phyloP scores from a whole-genome alignment of 176 grass and related monocot genomes.

The Ampelocalamus luodianensis region DNA sequence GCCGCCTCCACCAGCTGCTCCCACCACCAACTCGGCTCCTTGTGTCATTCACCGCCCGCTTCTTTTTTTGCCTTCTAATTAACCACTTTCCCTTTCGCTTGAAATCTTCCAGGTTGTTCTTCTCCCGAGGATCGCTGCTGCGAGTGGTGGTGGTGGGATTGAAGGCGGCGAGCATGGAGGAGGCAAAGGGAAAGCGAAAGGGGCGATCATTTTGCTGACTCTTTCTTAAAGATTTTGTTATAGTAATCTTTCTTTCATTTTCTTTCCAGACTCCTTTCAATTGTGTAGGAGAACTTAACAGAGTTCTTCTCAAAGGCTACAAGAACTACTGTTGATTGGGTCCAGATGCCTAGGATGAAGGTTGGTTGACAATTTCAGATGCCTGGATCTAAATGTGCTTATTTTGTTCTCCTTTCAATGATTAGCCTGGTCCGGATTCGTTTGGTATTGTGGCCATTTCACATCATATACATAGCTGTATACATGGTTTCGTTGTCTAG shows the following conservation, averaged over 20 bases:
- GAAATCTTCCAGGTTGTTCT: constrained; percentile 47
- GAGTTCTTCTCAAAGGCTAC: constrained; percentile 99
- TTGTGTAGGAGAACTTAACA: constrained; percentile 96
- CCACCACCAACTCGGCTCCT: too few species aligned
- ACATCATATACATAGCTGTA: too few species aligned
- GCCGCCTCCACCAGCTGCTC: too few species aligned
- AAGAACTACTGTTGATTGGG: constrained; percentile 99
- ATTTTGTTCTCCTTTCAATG: constrained; percentile 8
- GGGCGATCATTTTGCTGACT: constrained; percentile 13
- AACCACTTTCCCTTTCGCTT: constrained; percentile 35
- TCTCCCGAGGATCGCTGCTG: not conserved
- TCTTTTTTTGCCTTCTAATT: constrained; percentile 35
- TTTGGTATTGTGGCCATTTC: constrained; percentile 97
- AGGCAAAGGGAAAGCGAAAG: constrained; percentile 37
- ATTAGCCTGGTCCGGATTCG: constrained; percentile 99
- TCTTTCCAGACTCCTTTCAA: constrained; percentile 69
- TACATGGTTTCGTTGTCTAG: too few species aligned
- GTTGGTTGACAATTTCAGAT: constrained; percentile 42
- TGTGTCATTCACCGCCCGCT: too few species aligned
- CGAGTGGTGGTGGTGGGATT: constrained; percentile 15
- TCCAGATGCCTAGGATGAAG: constrained; percentile 99
- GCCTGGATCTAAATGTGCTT: constrained; percentile 21
- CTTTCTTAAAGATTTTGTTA: not conserved
- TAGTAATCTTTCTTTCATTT: not conserved
- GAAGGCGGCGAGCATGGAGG: constrained; percentile 36